Conservation (phyloP, 441 rosid genomes). For the Lepidium campestre region DNA sequence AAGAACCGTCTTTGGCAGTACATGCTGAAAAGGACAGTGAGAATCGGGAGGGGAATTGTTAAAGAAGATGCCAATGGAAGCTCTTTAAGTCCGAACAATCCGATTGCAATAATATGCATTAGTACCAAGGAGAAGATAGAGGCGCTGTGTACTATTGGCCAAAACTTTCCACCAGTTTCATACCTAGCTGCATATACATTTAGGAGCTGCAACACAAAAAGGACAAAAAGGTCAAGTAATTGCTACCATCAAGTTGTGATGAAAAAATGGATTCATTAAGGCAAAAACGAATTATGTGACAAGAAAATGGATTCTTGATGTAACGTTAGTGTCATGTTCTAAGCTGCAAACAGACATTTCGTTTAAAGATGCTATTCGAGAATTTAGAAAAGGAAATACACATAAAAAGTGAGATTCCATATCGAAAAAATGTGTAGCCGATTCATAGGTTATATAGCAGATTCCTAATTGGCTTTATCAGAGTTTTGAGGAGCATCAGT, state of each 20-base stretch:
- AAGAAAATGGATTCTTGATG: conserved; percentile 20
- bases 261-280: background rate
- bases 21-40: conserved; percentile 71
- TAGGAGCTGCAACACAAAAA: conserved; percentile 52
- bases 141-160: conserved; percentile 82
- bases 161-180: conserved; percentile 76
- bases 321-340: conserved; percentile 15
- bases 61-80: conserved; percentile 71
- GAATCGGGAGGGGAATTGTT: conserved; percentile 69
- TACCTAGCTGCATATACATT: conserved; percentile 76
- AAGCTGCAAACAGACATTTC: conserved; percentile 11
- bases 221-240: background rate
- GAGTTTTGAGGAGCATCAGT: conserved; percentile 18
- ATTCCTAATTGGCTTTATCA: conserved; percentile 17
- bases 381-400: conserved; percentile 1
- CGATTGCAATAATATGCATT: conserved; percentile 86
- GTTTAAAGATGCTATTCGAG: conserved; percentile 21
- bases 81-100: conserved; percentile 77
- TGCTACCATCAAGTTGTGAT: conserved; percentile 15
- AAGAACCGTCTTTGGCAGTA: conserved; percentile 83
- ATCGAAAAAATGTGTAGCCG: background rate
- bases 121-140: conserved; percentile 73
- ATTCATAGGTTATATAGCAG: conserved; percentile 15
- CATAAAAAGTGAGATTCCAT: conserved; percentile 23
- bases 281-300: conserved; percentile 14